phyloP scores from a whole-genome alignment of 441 rosid genomes.

The Erodium chrysanthum region DNA sequence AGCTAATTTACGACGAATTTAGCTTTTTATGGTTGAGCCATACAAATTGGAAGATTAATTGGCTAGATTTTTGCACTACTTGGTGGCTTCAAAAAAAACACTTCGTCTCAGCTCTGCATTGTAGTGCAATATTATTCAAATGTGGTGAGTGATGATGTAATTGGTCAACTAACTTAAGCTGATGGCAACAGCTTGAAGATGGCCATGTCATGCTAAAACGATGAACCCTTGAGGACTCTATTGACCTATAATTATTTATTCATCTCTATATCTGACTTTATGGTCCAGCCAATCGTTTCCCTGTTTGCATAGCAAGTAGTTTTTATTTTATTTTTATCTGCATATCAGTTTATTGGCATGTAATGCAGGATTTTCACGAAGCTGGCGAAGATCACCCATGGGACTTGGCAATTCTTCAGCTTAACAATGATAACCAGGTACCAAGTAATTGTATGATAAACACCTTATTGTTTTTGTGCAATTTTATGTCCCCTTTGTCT shows the following conservation, averaged over 20 bases:
- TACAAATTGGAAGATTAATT: background rate
- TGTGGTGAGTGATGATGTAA: background rate
- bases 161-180: no score
- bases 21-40: background rate
- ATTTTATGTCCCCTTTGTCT: background rate
- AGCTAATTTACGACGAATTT: background rate
- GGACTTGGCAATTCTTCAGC: constrained; percentile 40
- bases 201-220: background rate
- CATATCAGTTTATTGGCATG: background rate
- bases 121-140: background rate
- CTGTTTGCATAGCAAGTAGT: background rate
- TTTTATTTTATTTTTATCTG: background rate
- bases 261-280: background rate
- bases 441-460: background rate
- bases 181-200: background rate
- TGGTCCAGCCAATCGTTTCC: background rate
- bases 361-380: constrained; percentile 39
- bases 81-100: background rate
- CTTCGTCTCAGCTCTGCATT: background rate
- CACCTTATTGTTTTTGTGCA: background rate
- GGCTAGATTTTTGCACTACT: background rate
- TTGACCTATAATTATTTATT: background rate
- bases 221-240: background rate
- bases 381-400: constrained; percentile 30
- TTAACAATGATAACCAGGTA: constrained; percentile 67